A percentile compares a stretch with the other conserved stretches of the same genome.
phyloP scores from a whole-genome alignment of 345 rosid genomes.

The Corymbia maculata region DNA sequence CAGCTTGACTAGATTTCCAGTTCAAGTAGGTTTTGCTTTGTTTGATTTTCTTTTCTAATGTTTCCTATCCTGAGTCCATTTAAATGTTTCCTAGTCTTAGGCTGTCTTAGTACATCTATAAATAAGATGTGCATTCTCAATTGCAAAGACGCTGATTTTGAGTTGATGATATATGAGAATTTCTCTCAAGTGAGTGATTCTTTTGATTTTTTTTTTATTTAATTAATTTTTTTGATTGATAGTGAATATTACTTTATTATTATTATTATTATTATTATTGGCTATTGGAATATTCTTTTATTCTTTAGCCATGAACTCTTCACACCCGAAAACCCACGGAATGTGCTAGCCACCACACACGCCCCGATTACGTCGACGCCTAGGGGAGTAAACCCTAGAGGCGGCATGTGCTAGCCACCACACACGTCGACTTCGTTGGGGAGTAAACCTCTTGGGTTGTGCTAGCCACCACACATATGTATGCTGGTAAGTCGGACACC shows the following conservation, averaged over 20 bases:
- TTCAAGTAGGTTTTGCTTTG: neutral
- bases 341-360: too few relatives aligned
- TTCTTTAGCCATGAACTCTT: neutral
- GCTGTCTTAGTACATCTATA: neutral
- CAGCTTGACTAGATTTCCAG: neutral
- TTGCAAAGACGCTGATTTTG: neutral
- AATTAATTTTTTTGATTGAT: too few relatives aligned
- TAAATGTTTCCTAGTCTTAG: neutral
- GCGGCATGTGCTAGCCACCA: too few relatives aligned
- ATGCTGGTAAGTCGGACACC: too few relatives aligned
- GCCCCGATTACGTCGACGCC: too few relatives aligned
- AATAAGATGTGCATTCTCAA: neutral
- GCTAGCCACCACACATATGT: too few relatives aligned
- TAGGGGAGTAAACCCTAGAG: too few relatives aligned
- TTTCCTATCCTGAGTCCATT: neutral
- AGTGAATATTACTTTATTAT: neutral
- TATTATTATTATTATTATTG: neutral
- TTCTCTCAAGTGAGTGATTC: neutral
- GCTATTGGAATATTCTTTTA: neutral
- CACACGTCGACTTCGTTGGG: too few relatives aligned
- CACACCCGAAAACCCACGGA: too few relatives aligned
- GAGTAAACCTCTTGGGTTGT: too few relatives aligned
- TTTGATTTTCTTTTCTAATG: neutral
- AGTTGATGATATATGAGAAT: neutral
- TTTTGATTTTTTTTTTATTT: fast-evolving